Conservation (phyloP, 2,329 filamentous ascomycete genomes). For the Cladosporium sphaerospermum region DNA sequence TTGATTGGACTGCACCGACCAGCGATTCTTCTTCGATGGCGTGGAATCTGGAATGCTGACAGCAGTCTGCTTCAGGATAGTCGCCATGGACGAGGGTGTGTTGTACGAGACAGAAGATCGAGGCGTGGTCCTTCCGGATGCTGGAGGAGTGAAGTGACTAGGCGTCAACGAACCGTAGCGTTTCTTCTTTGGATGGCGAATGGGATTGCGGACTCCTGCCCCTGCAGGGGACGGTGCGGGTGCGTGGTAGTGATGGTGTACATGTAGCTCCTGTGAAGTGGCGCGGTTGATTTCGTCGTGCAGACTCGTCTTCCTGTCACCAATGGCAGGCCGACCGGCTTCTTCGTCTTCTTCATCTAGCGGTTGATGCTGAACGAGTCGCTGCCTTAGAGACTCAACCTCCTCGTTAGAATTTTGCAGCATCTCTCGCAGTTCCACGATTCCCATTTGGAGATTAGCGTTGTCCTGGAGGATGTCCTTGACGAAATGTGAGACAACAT, state of each 20-base stretch:
- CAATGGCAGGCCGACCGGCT: constrained; percentile 4
- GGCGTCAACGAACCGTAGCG: constrained; percentile 55
- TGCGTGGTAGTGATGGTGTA: constrained; percentile 90
- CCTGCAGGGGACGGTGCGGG: constrained; percentile 32
- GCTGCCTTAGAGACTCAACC: constrained; percentile 77
- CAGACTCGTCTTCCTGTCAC: constrained; percentile 48
- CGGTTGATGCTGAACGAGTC: constrained; percentile 73
- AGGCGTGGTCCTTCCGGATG: constrained; percentile 31
- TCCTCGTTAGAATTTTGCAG: constrained; percentile 88
- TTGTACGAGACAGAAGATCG: constrained; percentile 35
- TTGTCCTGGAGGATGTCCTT: constrained; percentile 94
- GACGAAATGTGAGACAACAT: constrained; percentile 90
- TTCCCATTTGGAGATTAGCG: constrained; percentile 83
- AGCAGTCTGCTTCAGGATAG: constrained; percentile 58
- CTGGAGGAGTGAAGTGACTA: constrained; percentile 40
- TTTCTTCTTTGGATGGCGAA: constrained; percentile 60
- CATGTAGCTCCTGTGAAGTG: constrained; percentile 73
- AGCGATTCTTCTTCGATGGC: constrained; percentile 47
- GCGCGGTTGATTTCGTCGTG: constrained; percentile 60
- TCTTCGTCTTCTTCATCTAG: constrained; percentile 41
- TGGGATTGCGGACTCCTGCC: constrained; percentile 25
- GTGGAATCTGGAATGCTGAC: constrained; percentile 49
- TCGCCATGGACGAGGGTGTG: constrained; percentile 45
- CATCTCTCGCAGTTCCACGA: constrained; percentile 86
- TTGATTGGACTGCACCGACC: constrained; percentile 57